Conservation (phyloP, 176 grass and related monocot species). For the Microstegium vimineum region DNA sequence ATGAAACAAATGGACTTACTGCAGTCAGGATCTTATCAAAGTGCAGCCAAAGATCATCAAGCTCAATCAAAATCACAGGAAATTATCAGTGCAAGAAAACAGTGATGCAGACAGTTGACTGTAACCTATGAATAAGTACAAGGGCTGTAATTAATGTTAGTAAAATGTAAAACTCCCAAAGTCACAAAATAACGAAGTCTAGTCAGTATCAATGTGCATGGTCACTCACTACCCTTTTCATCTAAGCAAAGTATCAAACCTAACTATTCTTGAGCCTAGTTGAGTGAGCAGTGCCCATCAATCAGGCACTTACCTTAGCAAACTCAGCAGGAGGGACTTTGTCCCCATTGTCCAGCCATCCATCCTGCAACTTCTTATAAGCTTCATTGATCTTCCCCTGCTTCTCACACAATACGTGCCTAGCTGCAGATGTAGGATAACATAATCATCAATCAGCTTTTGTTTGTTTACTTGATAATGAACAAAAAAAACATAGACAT, state of each 20-base stretch:
- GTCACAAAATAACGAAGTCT: not conserved
- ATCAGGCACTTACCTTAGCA: constrained; percentile 51
- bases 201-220: not conserved
- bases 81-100: not conserved
- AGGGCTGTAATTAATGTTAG: not conserved
- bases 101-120: not conserved
- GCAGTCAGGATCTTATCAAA: not conserved
- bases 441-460: not conserved
- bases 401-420: constrained; percentile 90
- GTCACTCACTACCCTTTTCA: not conserved
- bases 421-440: constrained; percentile 45
- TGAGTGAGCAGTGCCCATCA: not conserved
- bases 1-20: not conserved
- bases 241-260: not conserved
- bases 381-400: constrained; percentile 98
- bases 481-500: not conserved
- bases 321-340: constrained; percentile 94
- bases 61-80: not conserved
- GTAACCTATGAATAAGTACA: not conserved
- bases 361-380: constrained; percentile 94
- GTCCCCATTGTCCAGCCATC: constrained; percentile 90
- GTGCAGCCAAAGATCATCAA: not conserved
- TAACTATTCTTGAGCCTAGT: not conserved
- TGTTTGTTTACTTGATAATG: not conserved
- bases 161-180: not conserved